Base-by-base conservation (phyloP, 768 basidiomycete species). In the Leccinum boreale region DNA sequence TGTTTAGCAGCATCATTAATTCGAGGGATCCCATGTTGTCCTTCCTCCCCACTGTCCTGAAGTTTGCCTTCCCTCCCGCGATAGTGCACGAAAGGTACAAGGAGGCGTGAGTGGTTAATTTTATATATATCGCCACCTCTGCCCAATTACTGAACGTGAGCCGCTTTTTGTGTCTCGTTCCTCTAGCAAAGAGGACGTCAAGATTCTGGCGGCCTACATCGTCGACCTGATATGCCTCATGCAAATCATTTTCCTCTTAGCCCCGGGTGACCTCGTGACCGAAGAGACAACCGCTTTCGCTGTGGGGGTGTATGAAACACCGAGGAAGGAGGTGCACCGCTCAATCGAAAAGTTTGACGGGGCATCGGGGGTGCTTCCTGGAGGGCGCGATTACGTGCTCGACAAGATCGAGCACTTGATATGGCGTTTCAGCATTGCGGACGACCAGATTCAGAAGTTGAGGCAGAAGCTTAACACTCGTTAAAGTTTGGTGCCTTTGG, bases 181-280 rank as follows among this genome's bases (percentile, higher is more conserved):
- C 19, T 51, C 26, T 21, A 62, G 63, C 12, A 56, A 54, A 46
- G 46, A 31, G 19, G 55, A 52, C 19, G 63, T 55, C 15, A 64
- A 52, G 8, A 19, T 61, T 21, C 19, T 65, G 28, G 65, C 53
- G 53, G 53, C 31, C 19, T 64, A 54, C 46, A 61, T 61, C 24
- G 53, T 61, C 5, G 55, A 61, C 53, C 26, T 64, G 36, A 53
- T 61, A 24, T 64, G 58, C 29, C 47, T 61, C 53, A 65, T 64
- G 63, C 63, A 65, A 26, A 29, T 24, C 15, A 12, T 61, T 10
- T 64, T 52, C 29, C 28, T 64, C 53, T 11, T 65, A 12, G 45
- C 50, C 3, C 17, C 47, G 0, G 36, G 49, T 11, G 15, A n/a
- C 3, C 36, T 10, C 1, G 46, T 64, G 29, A 65, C 47, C 11